A percentile compares a stretch with the other conserved stretches of the same genome.
phyloP scores from a whole-genome alignment of 2,329 filamentous ascomycete genomes.

The Alternaria triticina region DNA sequence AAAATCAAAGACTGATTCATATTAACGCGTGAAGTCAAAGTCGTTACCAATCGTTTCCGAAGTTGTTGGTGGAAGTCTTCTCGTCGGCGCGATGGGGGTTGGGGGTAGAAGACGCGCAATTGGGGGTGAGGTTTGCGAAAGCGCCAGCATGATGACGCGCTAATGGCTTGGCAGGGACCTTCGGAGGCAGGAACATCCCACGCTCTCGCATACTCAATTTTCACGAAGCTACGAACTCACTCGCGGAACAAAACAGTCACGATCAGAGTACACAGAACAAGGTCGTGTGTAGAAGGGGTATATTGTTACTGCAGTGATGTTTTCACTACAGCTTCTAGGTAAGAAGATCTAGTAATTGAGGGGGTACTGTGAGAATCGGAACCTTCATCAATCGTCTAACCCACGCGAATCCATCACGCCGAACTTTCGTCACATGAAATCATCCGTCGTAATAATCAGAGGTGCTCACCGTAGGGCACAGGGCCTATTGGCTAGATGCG shows the following conservation, averaged over 20 bases:
- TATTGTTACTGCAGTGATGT: slow-evolving; percentile 8
- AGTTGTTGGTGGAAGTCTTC: not conserved
- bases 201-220: not conserved
- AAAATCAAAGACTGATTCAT: not conserved
- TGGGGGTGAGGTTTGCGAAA: not conserved
- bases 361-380: slow-evolving; percentile 1
- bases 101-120: not conserved
- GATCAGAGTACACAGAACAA: not conserved
- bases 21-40: not conserved
- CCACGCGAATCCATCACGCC: slow-evolving; percentile 20
- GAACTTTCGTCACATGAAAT: slow-evolving; percentile 21
- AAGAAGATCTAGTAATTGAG: slow-evolving; percentile 10
- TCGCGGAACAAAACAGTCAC: no score
- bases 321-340: slow-evolving; percentile 9
- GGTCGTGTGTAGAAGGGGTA: slow-evolving; percentile 1
- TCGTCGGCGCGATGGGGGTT: not conserved
- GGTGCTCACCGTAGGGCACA: not conserved
- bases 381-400: slow-evolving; percentile 4
- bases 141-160: not conserved
- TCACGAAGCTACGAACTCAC: not conserved
- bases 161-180: not conserved
- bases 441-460: slow-evolving; percentile 5
- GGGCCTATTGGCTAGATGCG: slow-evolving; percentile 5
- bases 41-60: not conserved
- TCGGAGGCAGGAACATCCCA: not conserved